These are phyloP conservation scores for Aquilaria yunnanensis DNA, from an alignment of 345 rosid species.

Conservation along the genomic window DNA sequence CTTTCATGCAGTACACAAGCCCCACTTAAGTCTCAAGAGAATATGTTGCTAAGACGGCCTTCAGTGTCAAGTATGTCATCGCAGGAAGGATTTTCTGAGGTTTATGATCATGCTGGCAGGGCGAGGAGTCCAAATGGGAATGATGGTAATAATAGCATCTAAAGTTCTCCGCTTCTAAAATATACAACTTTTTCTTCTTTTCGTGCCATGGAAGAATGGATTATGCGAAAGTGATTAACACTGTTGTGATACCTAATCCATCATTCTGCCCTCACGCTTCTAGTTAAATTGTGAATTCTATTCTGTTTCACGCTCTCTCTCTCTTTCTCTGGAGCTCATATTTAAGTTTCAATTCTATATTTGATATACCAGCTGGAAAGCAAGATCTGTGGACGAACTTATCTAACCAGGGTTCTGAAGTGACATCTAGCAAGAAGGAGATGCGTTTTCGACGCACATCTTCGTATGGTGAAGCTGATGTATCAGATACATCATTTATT, in stretches of 20 bases:
- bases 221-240: no score
- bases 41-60: constrained; percentile 17
- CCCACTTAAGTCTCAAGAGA: constrained; percentile 23
- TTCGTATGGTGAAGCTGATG: constrained; percentile 27
- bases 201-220: not conserved
- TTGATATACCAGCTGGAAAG: constrained; percentile 9
- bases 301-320: not conserved
- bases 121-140: constrained; percentile 12
- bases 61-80: constrained; percentile 20
- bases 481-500: constrained; percentile 35
- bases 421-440: constrained; percentile 25
- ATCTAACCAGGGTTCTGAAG: constrained; percentile 18
- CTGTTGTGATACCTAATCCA: no score
- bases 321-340: not conserved
- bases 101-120: constrained; percentile 14
- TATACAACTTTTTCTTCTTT: not conserved
- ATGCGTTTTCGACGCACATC: constrained; percentile 16
- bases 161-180: no score
- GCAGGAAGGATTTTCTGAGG: constrained; percentile 27
- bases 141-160: constrained; percentile 18
- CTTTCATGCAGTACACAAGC: constrained; percentile 17
- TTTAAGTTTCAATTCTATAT: no score
- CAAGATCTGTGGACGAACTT: constrained; percentile 14
- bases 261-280: not conserved
- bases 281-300: not conserved